Evolutionary conservation across 2,329 filamentous ascomycete species (phyloP), one percentile per base, ranked within the genome.

Genomic region (Scopulariopsis brevicaulis): DNA sequence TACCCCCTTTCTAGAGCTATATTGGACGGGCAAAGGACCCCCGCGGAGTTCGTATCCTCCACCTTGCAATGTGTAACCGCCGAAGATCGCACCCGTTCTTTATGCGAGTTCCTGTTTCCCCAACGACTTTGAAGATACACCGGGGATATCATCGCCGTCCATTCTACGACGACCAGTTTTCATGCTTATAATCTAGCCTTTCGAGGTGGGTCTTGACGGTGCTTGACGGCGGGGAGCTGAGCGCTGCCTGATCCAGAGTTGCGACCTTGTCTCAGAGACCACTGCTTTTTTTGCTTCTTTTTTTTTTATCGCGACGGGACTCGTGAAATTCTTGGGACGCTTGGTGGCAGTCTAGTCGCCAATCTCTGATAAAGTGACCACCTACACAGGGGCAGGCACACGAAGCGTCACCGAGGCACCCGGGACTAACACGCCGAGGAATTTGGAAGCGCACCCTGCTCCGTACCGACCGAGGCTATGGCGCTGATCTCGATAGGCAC

Each of bases 401-500:
- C 40, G 18, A 46, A 32, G 8, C 28, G 28, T 8, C n/a, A n/a
- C 40, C 40, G 14, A 18, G 7, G 14, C 7, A 18, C 40, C n/a
- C n/a, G 40, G 8, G 40, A 46, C 3, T 46, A 46, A n/a, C 40
- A 46, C 40, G 40, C 40, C 6, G 14, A 14, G n/a, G 18, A n/a
- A 4, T 15, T 14, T 46, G 2, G 15, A 15, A n/a, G 15, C 11
- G 40, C 15, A 2, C 5, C 4, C 20, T 14, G 8, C 22, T 50
- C 46, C 5, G 20, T 24, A 11, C 20, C 5, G 8, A 4, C 8
- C n/a, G 46, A 7, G 11, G 43, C 10, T 11, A 57, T 57, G 55
- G 55, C 55, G 28, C 55, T 53, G 7, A 14, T 57, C 20, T 37
- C 55, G 7, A 57, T 57, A 20, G 46, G 55, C n/a, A 24, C 48